phyloP scores from a whole-genome alignment of 2,329 filamentous ascomycete genomes.

The Sarocladiaceae sp. region DNA sequence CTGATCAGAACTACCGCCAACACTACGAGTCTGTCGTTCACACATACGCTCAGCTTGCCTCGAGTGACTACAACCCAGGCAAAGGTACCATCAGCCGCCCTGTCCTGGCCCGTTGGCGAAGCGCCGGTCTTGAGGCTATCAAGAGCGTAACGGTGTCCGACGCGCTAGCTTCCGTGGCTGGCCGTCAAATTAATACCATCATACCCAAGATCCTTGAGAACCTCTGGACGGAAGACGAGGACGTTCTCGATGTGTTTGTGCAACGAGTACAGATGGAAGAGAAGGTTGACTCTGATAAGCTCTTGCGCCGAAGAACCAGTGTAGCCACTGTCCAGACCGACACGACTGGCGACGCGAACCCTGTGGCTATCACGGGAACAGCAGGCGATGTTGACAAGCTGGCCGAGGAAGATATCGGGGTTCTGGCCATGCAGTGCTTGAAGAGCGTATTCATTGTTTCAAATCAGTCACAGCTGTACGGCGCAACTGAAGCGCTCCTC shows the following conservation, averaged over 20 bases:
- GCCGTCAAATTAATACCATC: conserved; percentile 69
- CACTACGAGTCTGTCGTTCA: conserved; percentile 79
- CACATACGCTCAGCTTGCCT: conserved; percentile 74
- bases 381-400: conserved; percentile 83
- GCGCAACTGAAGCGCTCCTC: conserved; percentile 67
- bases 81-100: conserved; percentile 60
- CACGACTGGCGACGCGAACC: conserved; percentile 60
- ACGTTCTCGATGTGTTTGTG: conserved; percentile 62
- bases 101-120: conserved; percentile 71
- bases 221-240: conserved; percentile 67
- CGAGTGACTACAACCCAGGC: conserved; percentile 47
- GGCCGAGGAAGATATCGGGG: conserved; percentile 80
- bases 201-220: conserved; percentile 85
- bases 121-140: conserved; percentile 68
- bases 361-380: conserved; percentile 69
- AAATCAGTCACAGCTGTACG: conserved; percentile 73
- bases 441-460: conserved; percentile 80
- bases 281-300: conserved; percentile 58
- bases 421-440: conserved; percentile 78
- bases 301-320: conserved; percentile 65
- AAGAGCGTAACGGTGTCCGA: conserved; percentile 76
- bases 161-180: conserved; percentile 66
- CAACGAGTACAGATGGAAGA: conserved; percentile 62
- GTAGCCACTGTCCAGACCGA: conserved; percentile 65
- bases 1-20: conserved; percentile 74